Evolutionary conservation across 805 yeast species (phyloP).

Genomic region (Ogataea saltuana): DNA sequence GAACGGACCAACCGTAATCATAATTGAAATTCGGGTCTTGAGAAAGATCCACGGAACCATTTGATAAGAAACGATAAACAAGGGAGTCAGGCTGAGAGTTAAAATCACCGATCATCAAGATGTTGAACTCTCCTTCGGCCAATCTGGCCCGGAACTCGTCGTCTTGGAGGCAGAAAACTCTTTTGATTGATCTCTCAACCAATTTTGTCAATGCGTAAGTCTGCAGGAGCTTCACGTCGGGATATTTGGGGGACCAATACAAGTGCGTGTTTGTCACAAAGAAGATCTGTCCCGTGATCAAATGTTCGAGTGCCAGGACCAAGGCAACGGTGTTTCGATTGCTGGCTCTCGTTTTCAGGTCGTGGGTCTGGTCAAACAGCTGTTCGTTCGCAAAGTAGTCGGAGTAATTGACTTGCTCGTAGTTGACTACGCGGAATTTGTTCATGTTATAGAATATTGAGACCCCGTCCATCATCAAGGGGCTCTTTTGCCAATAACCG

Average conservation of each 20-base stretch:
- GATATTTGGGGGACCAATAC: conserved; percentile 55
- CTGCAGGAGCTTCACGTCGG: conserved; percentile 57
- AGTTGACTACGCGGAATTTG: conserved; percentile 45
- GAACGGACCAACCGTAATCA: conserved; percentile 23
- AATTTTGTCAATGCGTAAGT: conserved; percentile 45
- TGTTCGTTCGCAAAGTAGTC: conserved; percentile 29
- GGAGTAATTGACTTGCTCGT: conserved; percentile 36
- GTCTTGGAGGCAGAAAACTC: conserved; percentile 17
- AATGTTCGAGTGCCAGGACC: conserved; percentile 50
- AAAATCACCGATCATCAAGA: conserved; percentile 57
- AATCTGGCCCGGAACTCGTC: conserved; percentile 15
- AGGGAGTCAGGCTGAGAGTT: conserved; percentile 53
- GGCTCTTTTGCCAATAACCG: conserved; percentile 49
- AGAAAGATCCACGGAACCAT: conserved; percentile 27
- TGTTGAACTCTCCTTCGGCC: conserved; percentile 32
- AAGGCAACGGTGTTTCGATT: conserved; percentile 59
- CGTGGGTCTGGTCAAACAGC: conserved; percentile 37
- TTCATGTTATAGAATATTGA: conserved; percentile 51
- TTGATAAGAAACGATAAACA: conserved; percentile 46
- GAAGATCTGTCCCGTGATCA: conserved; percentile 38
- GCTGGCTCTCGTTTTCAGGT: conserved; percentile 38
- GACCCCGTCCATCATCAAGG: conserved; percentile 59
- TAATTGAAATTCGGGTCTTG: conserved; percentile 23
- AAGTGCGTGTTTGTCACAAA: conserved; percentile 61
- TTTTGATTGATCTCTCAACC: conserved; percentile 31